Conservation (phyloP, 2,329 filamentous ascomycete genomes). For the Grosmannia clavigera region DNA sequence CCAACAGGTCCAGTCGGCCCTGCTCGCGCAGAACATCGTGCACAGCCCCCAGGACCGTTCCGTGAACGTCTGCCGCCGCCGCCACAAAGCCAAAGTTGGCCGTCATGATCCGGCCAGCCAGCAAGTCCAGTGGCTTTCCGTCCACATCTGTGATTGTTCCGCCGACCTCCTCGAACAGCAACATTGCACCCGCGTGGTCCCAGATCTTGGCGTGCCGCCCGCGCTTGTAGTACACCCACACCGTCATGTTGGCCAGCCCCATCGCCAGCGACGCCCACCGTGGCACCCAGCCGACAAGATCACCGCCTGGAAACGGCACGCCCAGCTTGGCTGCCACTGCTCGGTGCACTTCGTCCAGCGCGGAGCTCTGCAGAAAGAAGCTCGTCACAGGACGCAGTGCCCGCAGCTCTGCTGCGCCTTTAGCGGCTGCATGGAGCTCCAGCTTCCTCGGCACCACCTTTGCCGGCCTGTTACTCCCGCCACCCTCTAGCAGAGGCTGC, state of each 20-base stretch:
- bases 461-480: background rate
- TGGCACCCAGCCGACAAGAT: conserved; percentile 45
- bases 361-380: conserved; percentile 32
- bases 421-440: conserved; percentile 16
- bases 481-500: conserved; percentile 21
- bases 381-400: conserved; percentile 34
- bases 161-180: conserved; percentile 44
- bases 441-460: conserved; percentile 18
- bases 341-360: conserved; percentile 33
- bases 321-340: conserved; percentile 29
- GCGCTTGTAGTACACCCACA: conserved; percentile 42
- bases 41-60: conserved; percentile 24
- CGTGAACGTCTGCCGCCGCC: conserved; percentile 32
- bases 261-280: conserved; percentile 41
- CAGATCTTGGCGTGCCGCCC: conserved; percentile 41
- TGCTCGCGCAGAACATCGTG: conserved; percentile 8
- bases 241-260: conserved; percentile 38
- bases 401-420: conserved; percentile 5
- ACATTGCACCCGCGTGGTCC: conserved; percentile 49
- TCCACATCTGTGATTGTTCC: conserved; percentile 42
- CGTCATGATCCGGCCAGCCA: conserved; percentile 33
- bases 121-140: conserved; percentile 37
- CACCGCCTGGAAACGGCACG: conserved; percentile 32
- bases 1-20: conserved; percentile 8
- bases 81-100: conserved; percentile 45